Percentiles rank a stretch among this genome's conserved stretches.
Conservation (phyloP, 2,329 filamentous ascomycete genomes). For the Alternaria alternata region DNA sequence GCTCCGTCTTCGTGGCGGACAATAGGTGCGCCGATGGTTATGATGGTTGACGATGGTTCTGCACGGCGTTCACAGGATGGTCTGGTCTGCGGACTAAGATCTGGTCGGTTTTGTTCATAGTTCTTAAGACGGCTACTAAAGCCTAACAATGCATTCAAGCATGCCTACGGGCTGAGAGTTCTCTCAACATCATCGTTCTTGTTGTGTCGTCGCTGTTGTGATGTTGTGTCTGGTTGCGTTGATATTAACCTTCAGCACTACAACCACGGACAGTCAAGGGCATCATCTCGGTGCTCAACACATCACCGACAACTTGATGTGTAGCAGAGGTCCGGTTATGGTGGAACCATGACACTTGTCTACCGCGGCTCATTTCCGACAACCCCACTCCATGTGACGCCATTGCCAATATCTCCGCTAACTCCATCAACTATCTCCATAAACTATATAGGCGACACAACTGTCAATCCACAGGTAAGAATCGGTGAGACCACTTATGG, state of each 20-base stretch:
- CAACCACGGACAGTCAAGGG: background rate
- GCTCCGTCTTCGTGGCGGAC: constrained; percentile 65
- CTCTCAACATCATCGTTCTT: constrained; percentile 15
- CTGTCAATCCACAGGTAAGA: background rate
- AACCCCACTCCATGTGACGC: constrained; percentile 17
- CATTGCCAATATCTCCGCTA: constrained; percentile 29
- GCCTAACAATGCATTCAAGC: constrained; percentile 41
- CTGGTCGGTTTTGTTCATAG: constrained; percentile 39
- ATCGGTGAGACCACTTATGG: background rate
- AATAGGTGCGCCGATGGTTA: constrained; percentile 49
- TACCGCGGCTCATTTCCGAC: constrained; percentile 14
- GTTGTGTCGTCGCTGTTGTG: background rate
- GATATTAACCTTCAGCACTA: background rate
- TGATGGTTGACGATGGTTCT: constrained; percentile 26
- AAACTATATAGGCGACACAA: background rate
- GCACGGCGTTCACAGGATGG: constrained; percentile 44
- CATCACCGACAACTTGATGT: background rate
- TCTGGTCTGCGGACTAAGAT: constrained; percentile 32
- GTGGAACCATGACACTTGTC: background rate
- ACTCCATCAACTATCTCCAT: constrained; percentile 23
- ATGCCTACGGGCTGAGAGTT: constrained; percentile 44
- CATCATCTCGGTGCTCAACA: background rate
- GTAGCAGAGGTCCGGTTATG: background rate
- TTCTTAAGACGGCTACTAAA: constrained; percentile 31
- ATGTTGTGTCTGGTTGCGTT: background rate